Conservation (phyloP, 306 rosid species). For the Mucuna pruriens region DNA sequence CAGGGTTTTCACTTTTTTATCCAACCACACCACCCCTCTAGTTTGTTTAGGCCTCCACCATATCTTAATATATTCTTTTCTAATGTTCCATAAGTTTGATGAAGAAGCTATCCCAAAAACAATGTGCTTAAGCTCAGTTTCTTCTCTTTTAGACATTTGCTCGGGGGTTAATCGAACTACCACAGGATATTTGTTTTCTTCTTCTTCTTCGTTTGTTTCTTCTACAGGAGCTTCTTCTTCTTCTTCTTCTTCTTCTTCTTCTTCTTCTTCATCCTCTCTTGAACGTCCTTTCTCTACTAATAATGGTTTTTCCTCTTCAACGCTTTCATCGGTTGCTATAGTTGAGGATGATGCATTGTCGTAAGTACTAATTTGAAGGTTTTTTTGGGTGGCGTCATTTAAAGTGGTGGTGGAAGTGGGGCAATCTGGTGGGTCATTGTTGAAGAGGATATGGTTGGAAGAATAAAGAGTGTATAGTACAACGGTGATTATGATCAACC, state of each 20-base stretch:
- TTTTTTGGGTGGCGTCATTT: conserved; percentile 33
- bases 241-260: background rate
- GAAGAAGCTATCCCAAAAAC: conserved; percentile 92
- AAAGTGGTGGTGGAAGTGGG: conserved; percentile 35
- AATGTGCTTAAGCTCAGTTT: conserved; percentile 68
- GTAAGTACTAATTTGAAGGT: conserved; percentile 37
- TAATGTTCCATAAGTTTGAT: conserved; percentile 64
- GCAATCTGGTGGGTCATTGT: conserved; percentile 53
- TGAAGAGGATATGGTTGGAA: conserved; percentile 59
- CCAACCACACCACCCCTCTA: conserved; percentile 90
- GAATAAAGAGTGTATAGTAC: conserved; percentile 64
- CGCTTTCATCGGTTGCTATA: background rate
- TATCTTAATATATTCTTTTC: conserved; percentile 81
- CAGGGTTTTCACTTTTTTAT: conserved; percentile 43
- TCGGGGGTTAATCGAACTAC: conserved; percentile 29
- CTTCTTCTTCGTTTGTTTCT: background rate
- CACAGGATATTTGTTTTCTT: conserved; percentile 22
- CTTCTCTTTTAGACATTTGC: conserved; percentile 31
- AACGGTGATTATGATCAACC: conserved; percentile 55
- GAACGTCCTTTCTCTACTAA: background rate
- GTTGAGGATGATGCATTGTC: conserved; percentile 48
- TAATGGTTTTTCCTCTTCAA: background rate
- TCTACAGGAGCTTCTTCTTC: background rate
- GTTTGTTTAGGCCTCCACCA: conserved; percentile 91
- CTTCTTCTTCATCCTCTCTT: background rate